Base-by-base conservation (phyloP, 2,329 filamentous ascomycete species). In the Microascus cirrosus region DNA sequence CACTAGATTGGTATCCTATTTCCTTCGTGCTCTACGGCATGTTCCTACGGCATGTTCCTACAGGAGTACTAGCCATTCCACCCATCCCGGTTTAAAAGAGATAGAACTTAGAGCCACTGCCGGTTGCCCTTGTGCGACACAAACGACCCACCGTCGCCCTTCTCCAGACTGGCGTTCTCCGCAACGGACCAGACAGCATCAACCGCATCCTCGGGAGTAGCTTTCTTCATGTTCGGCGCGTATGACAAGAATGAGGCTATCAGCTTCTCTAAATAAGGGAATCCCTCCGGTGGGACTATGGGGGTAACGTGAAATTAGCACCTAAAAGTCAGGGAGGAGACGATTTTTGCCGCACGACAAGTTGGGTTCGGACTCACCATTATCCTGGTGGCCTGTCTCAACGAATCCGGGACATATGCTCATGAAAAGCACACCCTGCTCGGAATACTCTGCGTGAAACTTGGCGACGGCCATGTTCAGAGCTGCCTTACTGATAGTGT, bases 381-480 rank as follows among this genome's bases (percentile, higher is more conserved):
- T 39, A 2, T 39, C 36, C 7, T 3, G 3, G 36, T 18, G 11
- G 12, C 36, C 36, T 12, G 11, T 12, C 3, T 39, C 36, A 18
- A 39, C 36, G 3, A 39, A 2, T 2, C 36, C 36, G 2, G 36
- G 36, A 12, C 12, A 5, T 3, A 39, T 39, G 36, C 36, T 39
- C 28, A 32, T 8, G 64, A 81, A 77, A 1, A 80, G 65, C 0
- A 84, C 71, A 0, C 75, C 78, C 1, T 81, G 68, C 34, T 72
- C 67, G 52, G 66, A 69, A 62, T 78, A 78, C 61, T 77, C 67
- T 0, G 71, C 73, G 59, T 68, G 73, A 67, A 73, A 82, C 67
- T 83, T 83, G 62, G 75, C 75, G 1, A 78, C 67, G 10, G 73
- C 68, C n/a, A 76, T 65, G 64, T 83, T 42, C 36, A 42, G 6